Evolutionary conservation across 2,329 filamentous ascomycete genomes (phyloP).

Genomic region (Tympanopsis confertula): DNA sequence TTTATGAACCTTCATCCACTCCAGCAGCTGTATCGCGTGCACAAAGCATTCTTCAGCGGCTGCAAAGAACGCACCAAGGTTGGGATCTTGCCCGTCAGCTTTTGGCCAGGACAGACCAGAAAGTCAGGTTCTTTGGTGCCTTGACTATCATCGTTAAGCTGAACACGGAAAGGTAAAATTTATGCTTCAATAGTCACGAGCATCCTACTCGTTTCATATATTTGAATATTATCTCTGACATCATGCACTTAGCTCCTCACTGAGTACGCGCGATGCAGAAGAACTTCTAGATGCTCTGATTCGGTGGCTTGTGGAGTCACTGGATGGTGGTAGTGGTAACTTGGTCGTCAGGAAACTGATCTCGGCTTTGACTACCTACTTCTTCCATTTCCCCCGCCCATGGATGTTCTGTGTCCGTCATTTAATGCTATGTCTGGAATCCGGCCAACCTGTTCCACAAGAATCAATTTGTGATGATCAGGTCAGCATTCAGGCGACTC

Average conservation of each 20-base stretch:
- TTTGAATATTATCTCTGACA: constrained; percentile 4
- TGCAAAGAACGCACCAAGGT: constrained; percentile 70
- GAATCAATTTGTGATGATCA: constrained; percentile 30
- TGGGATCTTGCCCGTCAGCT: constrained; percentile 78
- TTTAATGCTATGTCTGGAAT: constrained; percentile 45
- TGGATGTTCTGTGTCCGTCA: constrained; percentile 59
- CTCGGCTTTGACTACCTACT: constrained; percentile 66
- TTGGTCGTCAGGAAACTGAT: constrained; percentile 65
- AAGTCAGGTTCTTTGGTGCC: constrained; percentile 83
- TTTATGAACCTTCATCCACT: not conserved
- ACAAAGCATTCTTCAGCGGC: constrained; percentile 64
- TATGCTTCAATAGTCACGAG: not conserved
- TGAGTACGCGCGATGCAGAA: constrained; percentile 44
- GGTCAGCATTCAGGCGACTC: constrained; percentile 25
- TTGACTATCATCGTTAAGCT: constrained; percentile 89
- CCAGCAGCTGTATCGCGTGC: not conserved
- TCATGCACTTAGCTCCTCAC: constrained; percentile 22
- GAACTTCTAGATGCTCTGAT: constrained; percentile 50
- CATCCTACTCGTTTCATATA: not conserved
- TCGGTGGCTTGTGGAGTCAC: constrained; percentile 46
- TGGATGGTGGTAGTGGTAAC: constrained; percentile 36
- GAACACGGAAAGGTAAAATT: constrained; percentile 68
- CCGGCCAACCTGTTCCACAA: constrained; percentile 31
- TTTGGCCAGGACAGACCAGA: constrained; percentile 54
- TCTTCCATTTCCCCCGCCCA: constrained; percentile 54